A percentile compares a stretch with the other conserved stretches of the same genome.
Conservation (phyloP, 2,329 filamentous ascomycete genomes). For the Clarireedia homoeocarpa region DNA sequence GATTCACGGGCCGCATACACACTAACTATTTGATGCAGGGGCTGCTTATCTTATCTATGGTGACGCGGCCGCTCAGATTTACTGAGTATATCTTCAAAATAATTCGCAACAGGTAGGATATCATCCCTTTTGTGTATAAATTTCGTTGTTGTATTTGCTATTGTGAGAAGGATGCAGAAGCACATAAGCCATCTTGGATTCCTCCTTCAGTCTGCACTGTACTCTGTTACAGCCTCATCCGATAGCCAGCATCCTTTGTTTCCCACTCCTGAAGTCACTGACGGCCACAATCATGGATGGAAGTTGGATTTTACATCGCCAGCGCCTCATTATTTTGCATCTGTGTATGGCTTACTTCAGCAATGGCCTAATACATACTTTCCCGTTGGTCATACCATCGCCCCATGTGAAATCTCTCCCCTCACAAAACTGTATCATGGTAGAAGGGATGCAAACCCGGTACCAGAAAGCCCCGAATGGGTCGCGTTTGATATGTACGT, state of each 20-base stretch:
- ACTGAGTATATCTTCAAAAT: neutral
- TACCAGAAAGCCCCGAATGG: slow-evolving; percentile 43
- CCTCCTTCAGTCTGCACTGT: neutral
- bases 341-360: slow-evolving; percentile 38
- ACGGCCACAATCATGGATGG: slow-evolving; percentile 12
- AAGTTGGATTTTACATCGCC: slow-evolving; percentile 40
- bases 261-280: neutral
- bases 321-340: slow-evolving; percentile 41
- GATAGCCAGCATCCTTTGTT: neutral
- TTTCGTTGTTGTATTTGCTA: too few species aligned
- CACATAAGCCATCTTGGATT: neutral
- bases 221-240: neutral
- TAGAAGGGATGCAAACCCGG: slow-evolving; percentile 31
- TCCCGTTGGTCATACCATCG: slow-evolving; percentile 41
- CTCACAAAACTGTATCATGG: slow-evolving; percentile 44
- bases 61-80: neutral
- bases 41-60: neutral
- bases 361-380: slow-evolving; percentile 46
- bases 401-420: slow-evolving; percentile 37
- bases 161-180: neutral
- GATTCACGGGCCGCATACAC: neutral
- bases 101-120: neutral
- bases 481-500: slow-evolving; percentile 40
- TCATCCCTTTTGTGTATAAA: too few species aligned
- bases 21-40: neutral